phyloP scores from a whole-genome alignment of 768 basidiomycete genomes.

The Boletus rubroflammeus region DNA sequence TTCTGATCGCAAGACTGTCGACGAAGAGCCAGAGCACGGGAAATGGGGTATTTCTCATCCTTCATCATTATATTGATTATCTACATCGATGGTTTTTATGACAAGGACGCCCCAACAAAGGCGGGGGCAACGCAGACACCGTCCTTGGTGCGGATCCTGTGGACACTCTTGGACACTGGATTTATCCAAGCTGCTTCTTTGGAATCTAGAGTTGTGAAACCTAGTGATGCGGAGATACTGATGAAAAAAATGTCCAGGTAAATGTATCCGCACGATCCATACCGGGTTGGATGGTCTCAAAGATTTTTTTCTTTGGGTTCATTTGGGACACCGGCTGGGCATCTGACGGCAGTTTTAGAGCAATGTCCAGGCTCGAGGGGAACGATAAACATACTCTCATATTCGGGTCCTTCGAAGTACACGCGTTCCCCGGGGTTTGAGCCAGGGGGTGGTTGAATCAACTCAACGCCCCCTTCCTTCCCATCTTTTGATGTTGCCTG shows the following conservation, averaged over 20 bases:
- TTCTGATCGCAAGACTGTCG: background rate
- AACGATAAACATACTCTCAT: conserved; percentile 54
- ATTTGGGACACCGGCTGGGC: conserved; percentile 74
- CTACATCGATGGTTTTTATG: conserved; percentile 43
- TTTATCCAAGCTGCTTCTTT: conserved; percentile 87
- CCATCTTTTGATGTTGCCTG: conserved; percentile 90
- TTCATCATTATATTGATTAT: background rate
- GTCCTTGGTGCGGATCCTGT: conserved; percentile 81
- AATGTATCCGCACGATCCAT: conserved; percentile 7
- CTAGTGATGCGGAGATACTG: conserved; percentile 32
- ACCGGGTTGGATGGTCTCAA: conserved; percentile 95
- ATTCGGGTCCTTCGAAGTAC: conserved; percentile 91
- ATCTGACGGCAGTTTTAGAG: conserved; percentile 34
- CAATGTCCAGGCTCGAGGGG: background rate
- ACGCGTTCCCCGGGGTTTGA: conserved; percentile 90
- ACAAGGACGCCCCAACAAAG: conserved; percentile 87
- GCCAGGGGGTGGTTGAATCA: conserved; percentile 82
- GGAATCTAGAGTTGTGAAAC: conserved; percentile 85
- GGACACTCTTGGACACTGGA: conserved; percentile 69
- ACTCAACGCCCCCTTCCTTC: conserved; percentile 86
- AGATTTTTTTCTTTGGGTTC: conserved; percentile 99
- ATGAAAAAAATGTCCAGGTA: background rate
- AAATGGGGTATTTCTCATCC: background rate
- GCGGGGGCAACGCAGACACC: conserved; percentile 80
- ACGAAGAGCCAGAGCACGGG: background rate